phyloP scores from a whole-genome alignment of 2,329 filamentous ascomycete species.

The Pseudogymnoascus destructans region DNA sequence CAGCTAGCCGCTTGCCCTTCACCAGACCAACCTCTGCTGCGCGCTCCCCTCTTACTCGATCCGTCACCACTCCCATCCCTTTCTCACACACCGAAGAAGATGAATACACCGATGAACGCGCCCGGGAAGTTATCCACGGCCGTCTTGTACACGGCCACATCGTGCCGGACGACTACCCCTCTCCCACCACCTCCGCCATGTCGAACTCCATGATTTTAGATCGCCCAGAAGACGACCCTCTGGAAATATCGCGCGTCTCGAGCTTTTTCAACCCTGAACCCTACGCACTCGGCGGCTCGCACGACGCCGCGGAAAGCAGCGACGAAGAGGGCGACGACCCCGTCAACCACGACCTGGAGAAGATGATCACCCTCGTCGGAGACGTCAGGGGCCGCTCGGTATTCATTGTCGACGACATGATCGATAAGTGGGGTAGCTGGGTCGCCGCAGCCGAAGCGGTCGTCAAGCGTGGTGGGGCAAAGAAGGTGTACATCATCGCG shows the following conservation, averaged over 20 bases:
- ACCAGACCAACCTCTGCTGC: conserved; percentile 10
- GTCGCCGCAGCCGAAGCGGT: conserved; percentile 95
- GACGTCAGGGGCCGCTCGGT: conserved; percentile 81
- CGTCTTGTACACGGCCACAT: conserved; percentile 88
- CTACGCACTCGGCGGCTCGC: conserved; percentile 65
- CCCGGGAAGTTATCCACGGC: conserved; percentile 80
- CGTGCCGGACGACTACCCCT: conserved; percentile 85
- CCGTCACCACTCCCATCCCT: conserved; percentile 16
- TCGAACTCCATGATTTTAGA: conserved; percentile 41
- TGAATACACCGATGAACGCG: conserved; percentile 51
- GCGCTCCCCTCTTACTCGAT: conserved; percentile 18
- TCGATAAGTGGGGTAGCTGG: conserved; percentile 94
- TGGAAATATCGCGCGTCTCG: conserved; percentile 68
- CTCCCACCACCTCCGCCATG: conserved; percentile 57
- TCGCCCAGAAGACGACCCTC: conserved; percentile 60
- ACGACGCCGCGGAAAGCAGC: conserved; percentile 67
- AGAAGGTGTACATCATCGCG: conserved; percentile 93
- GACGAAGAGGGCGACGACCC: conserved; percentile 92
- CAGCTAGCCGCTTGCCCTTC: conserved; percentile 18
- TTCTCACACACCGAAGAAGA: conserved; percentile 18
- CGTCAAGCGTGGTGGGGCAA: conserved; percentile 81
- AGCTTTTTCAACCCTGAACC: conserved; percentile 60
- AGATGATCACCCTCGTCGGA: conserved; percentile 94
- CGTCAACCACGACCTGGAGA: conserved; percentile 67
- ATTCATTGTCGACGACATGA: conserved; percentile 97